Conservation (phyloP, 345 rosid species). For the Citrus sinensis region DNA sequence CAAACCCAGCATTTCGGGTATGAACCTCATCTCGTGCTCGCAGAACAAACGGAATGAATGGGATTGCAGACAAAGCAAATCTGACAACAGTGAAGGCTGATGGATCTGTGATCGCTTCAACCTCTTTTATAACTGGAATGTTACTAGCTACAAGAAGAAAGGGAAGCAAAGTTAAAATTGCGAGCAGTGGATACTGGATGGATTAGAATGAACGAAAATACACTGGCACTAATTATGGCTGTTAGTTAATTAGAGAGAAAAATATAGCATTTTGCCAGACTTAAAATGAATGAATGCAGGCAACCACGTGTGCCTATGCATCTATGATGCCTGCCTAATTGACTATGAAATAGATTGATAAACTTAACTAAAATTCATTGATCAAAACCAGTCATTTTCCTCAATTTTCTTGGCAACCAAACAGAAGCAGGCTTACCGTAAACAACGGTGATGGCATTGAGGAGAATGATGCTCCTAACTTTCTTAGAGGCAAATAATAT, state of each 20-base stretch:
- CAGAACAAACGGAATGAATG: conserved; percentile 47
- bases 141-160: conserved; percentile 45
- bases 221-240: neutral
- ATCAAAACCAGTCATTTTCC: neutral
- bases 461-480: conserved; percentile 49
- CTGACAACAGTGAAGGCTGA: conserved; percentile 51
- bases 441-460: conserved; percentile 48
- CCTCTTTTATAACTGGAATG: conserved; percentile 57
- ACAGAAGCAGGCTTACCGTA: conserved; percentile 31
- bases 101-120: conserved; percentile 48
- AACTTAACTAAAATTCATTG: too few relatives aligned
- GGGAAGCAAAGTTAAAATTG: conserved; percentile 1
- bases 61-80: conserved; percentile 50
- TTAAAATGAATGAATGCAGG: neutral
- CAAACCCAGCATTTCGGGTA: conserved; percentile 54
- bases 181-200: neutral
- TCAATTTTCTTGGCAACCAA: neutral
- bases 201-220: neutral
- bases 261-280: neutral
- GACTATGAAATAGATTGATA: too few relatives aligned
- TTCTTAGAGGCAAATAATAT: conserved; percentile 38
- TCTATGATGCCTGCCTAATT: neutral
- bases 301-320: neutral
- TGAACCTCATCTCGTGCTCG: conserved; percentile 35
- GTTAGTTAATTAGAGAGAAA: too few relatives aligned